Percentiles rank a stretch among this genome's conserved stretches.
phyloP scores from a whole-genome alignment of 345 rosid species.

The Zanthoxylum bungeanum region DNA sequence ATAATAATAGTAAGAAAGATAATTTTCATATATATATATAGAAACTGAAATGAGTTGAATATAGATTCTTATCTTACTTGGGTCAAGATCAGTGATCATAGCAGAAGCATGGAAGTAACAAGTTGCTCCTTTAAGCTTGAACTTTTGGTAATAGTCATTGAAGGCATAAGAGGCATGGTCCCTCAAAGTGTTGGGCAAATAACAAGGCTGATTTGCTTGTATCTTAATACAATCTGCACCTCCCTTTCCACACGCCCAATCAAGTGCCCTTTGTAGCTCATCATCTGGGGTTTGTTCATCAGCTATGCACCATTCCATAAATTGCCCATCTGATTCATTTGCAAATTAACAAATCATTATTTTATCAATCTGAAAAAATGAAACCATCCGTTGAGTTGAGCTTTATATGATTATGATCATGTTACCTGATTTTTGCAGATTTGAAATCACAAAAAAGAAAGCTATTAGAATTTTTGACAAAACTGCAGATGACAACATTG shows the following conservation, averaged over 20 bases:
- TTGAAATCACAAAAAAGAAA: constrained; percentile 14
- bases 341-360: neutral
- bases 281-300: constrained; percentile 58
- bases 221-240: constrained; percentile 52
- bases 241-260: constrained; percentile 66
- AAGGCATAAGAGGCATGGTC: constrained; percentile 65
- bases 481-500: constrained; percentile 32
- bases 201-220: constrained; percentile 42
- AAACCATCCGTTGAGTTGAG: neutral
- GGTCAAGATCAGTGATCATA: constrained; percentile 55
- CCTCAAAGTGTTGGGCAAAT: constrained; percentile 37
- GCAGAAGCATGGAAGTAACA: constrained; percentile 64
- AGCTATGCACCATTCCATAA: constrained; percentile 67
- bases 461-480: constrained; percentile 10
- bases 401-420: too few species aligned
- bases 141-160: constrained; percentile 60
- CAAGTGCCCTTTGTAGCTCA: constrained; percentile 48
- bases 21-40: too few species aligned
- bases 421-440: constrained; percentile 30
- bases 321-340: constrained; percentile 29
- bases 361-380: neutral
- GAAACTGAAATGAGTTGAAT: neutral
- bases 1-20: too few species aligned
- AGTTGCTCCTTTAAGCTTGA: constrained; percentile 54
- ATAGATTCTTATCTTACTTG: constrained; percentile 33